A percentile compares a stretch with the other conserved stretches of the same genome.
phyloP scores from a whole-genome alignment of 352 stramenopile species.

The Globisporangium viniferum region DNA sequence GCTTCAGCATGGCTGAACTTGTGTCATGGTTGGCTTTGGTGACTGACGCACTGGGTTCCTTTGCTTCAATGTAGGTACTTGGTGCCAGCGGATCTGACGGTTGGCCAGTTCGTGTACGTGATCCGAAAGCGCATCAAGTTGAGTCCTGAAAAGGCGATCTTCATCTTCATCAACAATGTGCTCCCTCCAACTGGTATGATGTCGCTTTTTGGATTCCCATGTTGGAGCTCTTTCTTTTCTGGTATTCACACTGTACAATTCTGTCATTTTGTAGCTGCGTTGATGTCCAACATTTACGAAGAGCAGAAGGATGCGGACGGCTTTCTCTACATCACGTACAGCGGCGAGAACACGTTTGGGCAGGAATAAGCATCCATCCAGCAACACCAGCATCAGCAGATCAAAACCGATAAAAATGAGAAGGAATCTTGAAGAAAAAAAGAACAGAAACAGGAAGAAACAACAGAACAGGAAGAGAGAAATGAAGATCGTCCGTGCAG shows the following conservation, averaged over 20 bases:
- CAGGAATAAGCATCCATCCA: slow-evolving; percentile 42
- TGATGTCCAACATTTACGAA: slow-evolving; percentile 99
- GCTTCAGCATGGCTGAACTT: background rate
- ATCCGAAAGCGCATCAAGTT: slow-evolving; percentile 99
- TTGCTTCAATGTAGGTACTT: slow-evolving; percentile 66
- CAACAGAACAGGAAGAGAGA: slow-evolving; percentile 8
- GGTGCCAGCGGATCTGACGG: slow-evolving; percentile 95
- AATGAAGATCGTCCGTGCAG: slow-evolving; percentile 11
- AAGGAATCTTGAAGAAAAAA: background rate
- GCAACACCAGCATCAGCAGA: slow-evolving; percentile 9
- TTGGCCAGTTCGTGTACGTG: slow-evolving; percentile 99
- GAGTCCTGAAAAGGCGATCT: slow-evolving; percentile 96
- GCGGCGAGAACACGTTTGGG: slow-evolving; percentile 99
- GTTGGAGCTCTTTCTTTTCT: background rate
- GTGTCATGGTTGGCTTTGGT: background rate
- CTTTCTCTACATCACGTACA: slow-evolving; percentile 99
- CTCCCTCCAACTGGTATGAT: slow-evolving; percentile 92
- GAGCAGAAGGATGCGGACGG: slow-evolving; percentile 98
- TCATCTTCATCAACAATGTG: slow-evolving; percentile 99
- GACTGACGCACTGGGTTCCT: slow-evolving; percentile 1
- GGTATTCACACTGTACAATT: slow-evolving; percentile 2
- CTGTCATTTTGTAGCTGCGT: slow-evolving; percentile 52
- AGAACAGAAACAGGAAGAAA: slow-evolving; percentile 1
- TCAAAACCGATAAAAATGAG: slow-evolving; percentile 4
- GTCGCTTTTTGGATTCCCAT: slow-evolving; percentile 1